Evolutionary conservation across 352 stramenopile species (phyloP), one percentile per base, ranked within the genome.

Genomic region (Globisporangium nunn): DNA sequence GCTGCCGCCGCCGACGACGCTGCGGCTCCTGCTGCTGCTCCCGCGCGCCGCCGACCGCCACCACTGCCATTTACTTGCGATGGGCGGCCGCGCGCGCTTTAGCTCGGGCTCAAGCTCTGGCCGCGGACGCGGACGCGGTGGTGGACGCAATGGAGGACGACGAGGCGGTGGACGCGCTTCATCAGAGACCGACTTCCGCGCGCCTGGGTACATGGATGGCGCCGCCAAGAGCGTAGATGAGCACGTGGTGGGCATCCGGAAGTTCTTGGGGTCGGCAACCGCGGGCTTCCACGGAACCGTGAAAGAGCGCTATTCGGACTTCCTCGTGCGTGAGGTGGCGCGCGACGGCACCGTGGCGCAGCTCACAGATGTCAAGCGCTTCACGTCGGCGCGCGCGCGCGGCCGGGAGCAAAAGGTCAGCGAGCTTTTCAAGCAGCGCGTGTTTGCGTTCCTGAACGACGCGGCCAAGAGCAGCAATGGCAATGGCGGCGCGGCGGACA

Each of bases 291-390:
- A 85, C 56, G 88, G 88, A 6, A 72, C 87, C 18, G 83, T 91
- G 56, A 97, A 97, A 62, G 76, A 96, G 66, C 83, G 90, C 2
- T 97, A 87, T 70, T 95, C 87, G 58, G 90, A 97, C 66, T 97
- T 97, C 71, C 67, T 97, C 37, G 90, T 97, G 58, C 85, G 78
- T 23, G 90, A 97, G 54, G 80, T 97, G 49, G 70, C 76, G 14
- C 58, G 76, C 3, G 62, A 71, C 23, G 78, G 85, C 23, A 49
- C 72, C 0, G 68, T 93, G 45, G 82, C 82, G 57, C 65, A 53
- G 18, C 72, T 96, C 49, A 83, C 75, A 18, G 70, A 91, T 43
- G 75, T 87, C 12, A 74, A 83, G 58, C 71, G 75, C 30, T 81
- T 81, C 48, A 52, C 58, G 15, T 59, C 58, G 4, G 61, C 68